Conservation (phyloP, 805 yeast species). For the Sugiyamaella valdiviana region DNA sequence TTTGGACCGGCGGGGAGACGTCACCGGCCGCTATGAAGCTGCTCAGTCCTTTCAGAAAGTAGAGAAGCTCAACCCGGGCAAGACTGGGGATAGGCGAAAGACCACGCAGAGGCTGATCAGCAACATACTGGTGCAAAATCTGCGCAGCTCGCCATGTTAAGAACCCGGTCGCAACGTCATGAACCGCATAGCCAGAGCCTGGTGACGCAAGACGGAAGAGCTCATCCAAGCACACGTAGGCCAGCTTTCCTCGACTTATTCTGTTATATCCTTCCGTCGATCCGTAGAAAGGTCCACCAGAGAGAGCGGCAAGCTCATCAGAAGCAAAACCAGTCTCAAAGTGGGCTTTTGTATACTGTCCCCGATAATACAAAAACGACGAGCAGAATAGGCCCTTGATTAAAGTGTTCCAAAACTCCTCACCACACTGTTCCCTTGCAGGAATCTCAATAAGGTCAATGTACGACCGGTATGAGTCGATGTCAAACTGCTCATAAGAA, state of each 20-base stretch:
- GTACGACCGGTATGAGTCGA: conserved; percentile 39
- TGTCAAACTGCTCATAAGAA: conserved; percentile 41
- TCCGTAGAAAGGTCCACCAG: conserved; percentile 52
- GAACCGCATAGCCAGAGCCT: conserved; percentile 1
- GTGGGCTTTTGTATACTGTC: conserved; percentile 29
- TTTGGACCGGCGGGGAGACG: neutral
- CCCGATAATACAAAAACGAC: conserved; percentile 53
- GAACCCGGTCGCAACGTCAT: conserved; percentile 37
- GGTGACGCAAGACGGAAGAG: conserved; percentile 37
- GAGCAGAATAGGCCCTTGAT: conserved; percentile 49
- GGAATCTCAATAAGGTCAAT: conserved; percentile 18
- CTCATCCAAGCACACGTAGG: conserved; percentile 53
- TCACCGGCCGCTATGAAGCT: neutral
- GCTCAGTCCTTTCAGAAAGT: conserved; percentile 20
- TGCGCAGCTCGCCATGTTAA: conserved; percentile 54
- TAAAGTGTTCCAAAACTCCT: conserved; percentile 37
- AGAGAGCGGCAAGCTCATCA: conserved; percentile 38
- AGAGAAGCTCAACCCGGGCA: conserved; percentile 54
- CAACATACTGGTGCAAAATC: conserved; percentile 54
- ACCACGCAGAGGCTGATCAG: conserved; percentile 54
- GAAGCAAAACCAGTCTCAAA: conserved; percentile 25
- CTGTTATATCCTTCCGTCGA: conserved; percentile 48
- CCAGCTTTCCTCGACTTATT: conserved; percentile 42
- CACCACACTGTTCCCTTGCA: neutral
- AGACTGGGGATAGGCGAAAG: conserved; percentile 60